A percentile compares a stretch with the other conserved stretches of the same genome.
phyloP scores from a whole-genome alignment of 345 rosid species.

The Leavenworthia alabamica region DNA sequence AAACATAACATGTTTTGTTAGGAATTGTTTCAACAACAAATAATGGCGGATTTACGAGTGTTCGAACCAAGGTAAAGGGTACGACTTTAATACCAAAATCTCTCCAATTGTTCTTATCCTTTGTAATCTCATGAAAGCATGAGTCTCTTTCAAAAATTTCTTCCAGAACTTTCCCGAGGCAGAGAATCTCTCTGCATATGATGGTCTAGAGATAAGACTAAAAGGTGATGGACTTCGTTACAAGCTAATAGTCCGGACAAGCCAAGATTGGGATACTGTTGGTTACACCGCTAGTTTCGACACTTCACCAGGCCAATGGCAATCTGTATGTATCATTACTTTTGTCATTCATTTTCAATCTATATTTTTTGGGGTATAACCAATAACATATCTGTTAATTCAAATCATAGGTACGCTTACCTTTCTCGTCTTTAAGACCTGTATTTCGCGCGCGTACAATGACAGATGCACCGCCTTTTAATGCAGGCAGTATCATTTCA shows the following conservation, averaged over 20 bases:
- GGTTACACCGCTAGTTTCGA: conserved; percentile 82
- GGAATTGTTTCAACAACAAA: conserved; percentile 86
- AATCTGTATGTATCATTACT: conserved; percentile 51
- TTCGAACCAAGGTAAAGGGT: conserved; percentile 64
- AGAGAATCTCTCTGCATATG: conserved; percentile 80
- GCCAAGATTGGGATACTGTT: conserved; percentile 84
- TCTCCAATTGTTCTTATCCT: background rate
- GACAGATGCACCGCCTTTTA: conserved; percentile 71
- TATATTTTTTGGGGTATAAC: background rate
- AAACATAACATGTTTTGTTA: conserved; percentile 24
- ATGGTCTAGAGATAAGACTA: conserved; percentile 71
- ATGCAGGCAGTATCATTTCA: conserved; percentile 60
- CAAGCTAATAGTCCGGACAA: conserved; percentile 70
- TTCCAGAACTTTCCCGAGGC: conserved; percentile 71
- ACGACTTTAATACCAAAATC: conserved; percentile 1
- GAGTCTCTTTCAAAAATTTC: background rate
- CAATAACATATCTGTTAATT: background rate
- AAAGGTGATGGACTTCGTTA: conserved; percentile 87
- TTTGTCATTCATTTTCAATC: background rate
- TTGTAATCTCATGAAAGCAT: background rate
- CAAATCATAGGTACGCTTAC: conserved; percentile 49
- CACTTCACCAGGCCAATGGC: conserved; percentile 78
- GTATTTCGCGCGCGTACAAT: conserved; percentile 72
- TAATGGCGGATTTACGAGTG: conserved; percentile 89
- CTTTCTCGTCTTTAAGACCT: conserved; percentile 82